Evolutionary conservation across 1,284 basidiomycete genomes (phyloP).

Genomic region (Ceratobasidium sp.): DNA sequence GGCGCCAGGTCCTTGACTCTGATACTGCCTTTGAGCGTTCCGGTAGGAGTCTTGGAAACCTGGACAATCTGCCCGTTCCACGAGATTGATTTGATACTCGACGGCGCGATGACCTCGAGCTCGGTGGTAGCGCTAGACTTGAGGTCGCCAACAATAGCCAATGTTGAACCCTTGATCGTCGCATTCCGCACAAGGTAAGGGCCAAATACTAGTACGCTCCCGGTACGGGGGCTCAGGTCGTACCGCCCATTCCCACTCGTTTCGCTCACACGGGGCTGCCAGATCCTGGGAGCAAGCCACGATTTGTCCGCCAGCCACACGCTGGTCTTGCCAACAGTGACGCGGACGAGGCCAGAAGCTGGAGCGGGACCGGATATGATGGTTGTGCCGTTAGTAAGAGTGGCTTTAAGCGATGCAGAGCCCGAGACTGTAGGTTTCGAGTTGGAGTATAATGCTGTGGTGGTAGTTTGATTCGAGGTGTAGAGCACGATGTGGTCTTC

Average conservation of each 20-base stretch:
- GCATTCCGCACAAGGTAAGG: constrained; percentile 50
- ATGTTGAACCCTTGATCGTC: constrained; percentile 21
- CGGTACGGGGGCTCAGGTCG: constrained; percentile 44
- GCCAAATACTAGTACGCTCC: constrained; percentile 46
- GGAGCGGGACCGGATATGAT: constrained; percentile 56
- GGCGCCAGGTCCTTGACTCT: constrained; percentile 50
- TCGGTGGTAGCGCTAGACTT: constrained; percentile 36
- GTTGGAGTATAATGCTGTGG: constrained; percentile 29
- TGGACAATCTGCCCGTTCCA: constrained; percentile 51
- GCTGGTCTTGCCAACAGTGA: constrained; percentile 51
- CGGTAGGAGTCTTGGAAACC: constrained; percentile 20
- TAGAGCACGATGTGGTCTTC: constrained; percentile 60
- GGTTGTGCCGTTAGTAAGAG: constrained; percentile 51
- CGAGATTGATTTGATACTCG: constrained; percentile 43
- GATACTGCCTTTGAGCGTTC: constrained; percentile 40
- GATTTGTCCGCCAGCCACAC: constrained; percentile 44
- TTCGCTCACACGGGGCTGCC: constrained; percentile 32
- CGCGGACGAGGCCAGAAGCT: constrained; percentile 57
- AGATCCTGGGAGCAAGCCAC: constrained; percentile 31
- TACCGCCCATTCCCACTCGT: constrained; percentile 28
- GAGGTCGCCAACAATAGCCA: constrained; percentile 47
- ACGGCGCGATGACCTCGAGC: constrained; percentile 47
- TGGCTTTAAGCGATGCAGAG: constrained; percentile 49
- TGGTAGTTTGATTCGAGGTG: constrained; percentile 56
- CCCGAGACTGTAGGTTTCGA: constrained; percentile 42